Evolutionary conservation across 345 rosid species (phyloP).

Genomic region (Eucalyptus curtisii): DNA sequence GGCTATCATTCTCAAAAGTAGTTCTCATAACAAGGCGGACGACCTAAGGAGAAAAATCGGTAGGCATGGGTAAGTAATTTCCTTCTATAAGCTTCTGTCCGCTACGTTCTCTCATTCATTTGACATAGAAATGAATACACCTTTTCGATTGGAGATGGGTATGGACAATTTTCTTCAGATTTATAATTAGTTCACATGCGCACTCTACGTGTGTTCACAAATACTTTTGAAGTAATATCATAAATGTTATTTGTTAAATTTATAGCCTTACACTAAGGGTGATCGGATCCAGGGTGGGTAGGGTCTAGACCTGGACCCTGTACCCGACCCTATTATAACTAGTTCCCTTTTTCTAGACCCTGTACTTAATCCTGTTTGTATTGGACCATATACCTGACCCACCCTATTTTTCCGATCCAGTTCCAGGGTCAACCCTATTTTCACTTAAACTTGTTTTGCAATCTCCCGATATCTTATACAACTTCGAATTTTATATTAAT

Average conservation of each 20-base stretch:
- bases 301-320: no score
- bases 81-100: neutral
- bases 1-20: neutral
- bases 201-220: neutral
- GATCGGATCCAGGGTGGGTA: no score
- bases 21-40: neutral
- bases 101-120: neutral
- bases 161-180: neutral
- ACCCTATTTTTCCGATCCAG: rapidly evolving
- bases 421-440: no score
- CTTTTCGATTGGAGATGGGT: neutral
- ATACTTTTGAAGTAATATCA: neutral
- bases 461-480: no score
- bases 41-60: neutral
- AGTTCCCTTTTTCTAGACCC: no score
- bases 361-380: no score
- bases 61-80: neutral
- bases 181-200: neutral
- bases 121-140: neutral
- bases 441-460: no score
- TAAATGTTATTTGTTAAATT: neutral
- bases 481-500: no score
- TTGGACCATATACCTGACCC: no score
- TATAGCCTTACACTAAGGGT: neutral
- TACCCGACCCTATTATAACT: no score